Percentiles rank a stretch among this genome's conserved stretches.
Evolutionary conservation across 169 alveolate species (phyloP).

Genomic region (Cryptosporidium parvum): DNA sequence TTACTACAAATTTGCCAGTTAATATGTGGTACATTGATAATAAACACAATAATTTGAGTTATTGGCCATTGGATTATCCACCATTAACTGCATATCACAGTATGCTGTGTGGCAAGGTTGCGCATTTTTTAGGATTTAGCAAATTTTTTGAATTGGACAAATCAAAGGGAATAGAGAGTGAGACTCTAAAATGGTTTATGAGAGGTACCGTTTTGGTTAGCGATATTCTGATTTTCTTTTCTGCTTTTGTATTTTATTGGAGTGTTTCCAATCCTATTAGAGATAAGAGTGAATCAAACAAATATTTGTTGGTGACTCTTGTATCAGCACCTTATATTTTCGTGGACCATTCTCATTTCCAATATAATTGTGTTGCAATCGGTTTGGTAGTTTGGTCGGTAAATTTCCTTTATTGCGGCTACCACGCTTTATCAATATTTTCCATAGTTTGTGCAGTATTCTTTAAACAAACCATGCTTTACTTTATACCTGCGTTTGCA

Average conservation of each 20-base stretch:
- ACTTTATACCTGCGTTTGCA: constrained; percentile 87
- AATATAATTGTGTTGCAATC: constrained; percentile 88
- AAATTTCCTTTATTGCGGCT: constrained; percentile 73
- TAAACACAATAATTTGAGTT: constrained; percentile 81
- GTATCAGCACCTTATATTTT: constrained; percentile 84
- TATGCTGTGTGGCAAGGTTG: constrained; percentile 64
- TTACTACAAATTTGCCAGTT: constrained; percentile 82
- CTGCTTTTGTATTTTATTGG: constrained; percentile 78
- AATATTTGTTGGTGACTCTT: constrained; percentile 71
- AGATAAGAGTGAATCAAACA: constrained; percentile 32
- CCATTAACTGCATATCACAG: constrained; percentile 92
- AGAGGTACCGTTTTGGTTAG: constrained; percentile 87
- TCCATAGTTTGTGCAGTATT: constrained; percentile 79
- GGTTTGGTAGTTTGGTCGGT: constrained; percentile 88
- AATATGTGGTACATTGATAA: constrained; percentile 81
- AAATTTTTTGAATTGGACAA: constrained; percentile 81
- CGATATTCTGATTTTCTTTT: constrained; percentile 85
- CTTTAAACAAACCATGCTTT: constrained; percentile 90
- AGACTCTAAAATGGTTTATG: constrained; percentile 85
- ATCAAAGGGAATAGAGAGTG: constrained; percentile 87
- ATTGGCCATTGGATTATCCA: constrained; percentile 93
- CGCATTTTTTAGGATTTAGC: constrained; percentile 79
- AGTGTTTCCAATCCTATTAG: constrained; percentile 40
- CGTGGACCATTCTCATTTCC: constrained; percentile 93
- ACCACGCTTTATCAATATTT: constrained; percentile 35